phyloP scores from a whole-genome alignment of 1,284 basidiomycete species.

The Porogramme epimiltina region DNA sequence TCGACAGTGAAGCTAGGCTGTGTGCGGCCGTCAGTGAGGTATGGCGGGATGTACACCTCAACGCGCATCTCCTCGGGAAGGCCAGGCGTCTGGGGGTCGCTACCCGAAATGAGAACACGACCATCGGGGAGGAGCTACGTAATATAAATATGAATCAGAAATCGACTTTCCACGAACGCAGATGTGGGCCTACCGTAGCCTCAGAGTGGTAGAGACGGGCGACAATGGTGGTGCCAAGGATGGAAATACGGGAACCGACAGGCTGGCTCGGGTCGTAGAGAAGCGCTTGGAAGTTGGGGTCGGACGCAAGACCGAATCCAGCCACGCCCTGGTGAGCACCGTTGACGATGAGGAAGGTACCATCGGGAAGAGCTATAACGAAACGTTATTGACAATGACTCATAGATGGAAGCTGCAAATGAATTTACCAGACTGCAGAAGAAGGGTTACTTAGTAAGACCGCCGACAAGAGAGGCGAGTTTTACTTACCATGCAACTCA shows the following conservation, averaged over 20 bases:
- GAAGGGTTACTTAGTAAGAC: neutral
- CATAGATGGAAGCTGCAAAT: neutral
- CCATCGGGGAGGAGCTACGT: conserved; percentile 61
- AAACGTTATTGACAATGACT: neutral
- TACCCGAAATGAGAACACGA: conserved; percentile 72
- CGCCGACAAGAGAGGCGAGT: too few relatives aligned
- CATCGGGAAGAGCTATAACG: conserved; percentile 63
- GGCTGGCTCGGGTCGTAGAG: conserved; percentile 70
- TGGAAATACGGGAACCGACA: conserved; percentile 62
- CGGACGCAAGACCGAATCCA: conserved; percentile 67
- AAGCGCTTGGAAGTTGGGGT: conserved; percentile 66
- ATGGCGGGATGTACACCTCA: conserved; percentile 78
- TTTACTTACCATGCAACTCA: conserved; percentile 64
- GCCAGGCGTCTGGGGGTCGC: conserved; percentile 59
- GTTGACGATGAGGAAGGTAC: conserved; percentile 74
- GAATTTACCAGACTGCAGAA: conserved; percentile 25
- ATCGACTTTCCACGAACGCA: neutral
- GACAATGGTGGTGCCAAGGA: conserved; percentile 71
- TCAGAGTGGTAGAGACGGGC: conserved; percentile 85
- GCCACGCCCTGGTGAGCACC: conserved; percentile 69
- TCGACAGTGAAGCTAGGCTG: conserved; percentile 64
- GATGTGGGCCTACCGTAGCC: conserved; percentile 37
- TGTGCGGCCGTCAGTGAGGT: conserved; percentile 56
- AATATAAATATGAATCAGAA: neutral
- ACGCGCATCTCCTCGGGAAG: conserved; percentile 74